Evolutionary conservation across 208 protist species (phyloP).

Genomic region (Acanthamoeba lugdunensis): DNA sequence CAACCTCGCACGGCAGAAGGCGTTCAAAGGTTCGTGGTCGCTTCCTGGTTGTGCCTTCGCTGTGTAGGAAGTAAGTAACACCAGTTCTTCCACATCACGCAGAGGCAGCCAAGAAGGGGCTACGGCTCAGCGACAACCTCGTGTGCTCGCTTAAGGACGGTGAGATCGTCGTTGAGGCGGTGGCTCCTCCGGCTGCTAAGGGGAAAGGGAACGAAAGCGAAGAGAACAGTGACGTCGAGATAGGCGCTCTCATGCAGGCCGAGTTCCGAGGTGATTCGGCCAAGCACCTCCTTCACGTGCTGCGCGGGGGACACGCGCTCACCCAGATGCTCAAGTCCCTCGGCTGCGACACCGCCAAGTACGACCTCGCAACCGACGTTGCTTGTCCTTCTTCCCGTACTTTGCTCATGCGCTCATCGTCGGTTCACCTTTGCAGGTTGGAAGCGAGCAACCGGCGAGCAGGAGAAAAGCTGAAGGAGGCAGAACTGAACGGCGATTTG

Average conservation of each 20-base stretch:
- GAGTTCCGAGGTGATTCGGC: not conserved
- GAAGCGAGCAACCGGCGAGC: not conserved
- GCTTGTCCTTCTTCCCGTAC: not conserved
- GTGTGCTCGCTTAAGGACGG: not conserved
- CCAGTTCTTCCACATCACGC: not conserved
- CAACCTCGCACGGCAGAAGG: constrained; percentile 6
- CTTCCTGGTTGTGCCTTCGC: not conserved
- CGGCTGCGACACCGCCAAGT: constrained; percentile 8
- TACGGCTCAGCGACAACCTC: not conserved
- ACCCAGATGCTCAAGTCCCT: not conserved
- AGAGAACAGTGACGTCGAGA: not conserved
- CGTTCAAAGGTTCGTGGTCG: not conserved
- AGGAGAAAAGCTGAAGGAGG: not conserved
- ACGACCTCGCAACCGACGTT: not conserved
- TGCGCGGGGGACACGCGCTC: not conserved
- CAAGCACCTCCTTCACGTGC: not conserved
- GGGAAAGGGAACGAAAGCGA: not conserved
- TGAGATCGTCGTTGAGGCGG: not conserved
- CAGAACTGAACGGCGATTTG: not conserved
- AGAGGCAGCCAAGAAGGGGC: not conserved
- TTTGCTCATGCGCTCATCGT: not conserved
- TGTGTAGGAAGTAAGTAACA: not conserved
- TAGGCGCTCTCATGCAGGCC: not conserved
- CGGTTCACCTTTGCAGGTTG: not conserved
- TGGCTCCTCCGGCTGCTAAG: not conserved